Evolutionary conservation across 345 rosid genomes (phyloP).

Genomic region (Camelina hispida): DNA sequence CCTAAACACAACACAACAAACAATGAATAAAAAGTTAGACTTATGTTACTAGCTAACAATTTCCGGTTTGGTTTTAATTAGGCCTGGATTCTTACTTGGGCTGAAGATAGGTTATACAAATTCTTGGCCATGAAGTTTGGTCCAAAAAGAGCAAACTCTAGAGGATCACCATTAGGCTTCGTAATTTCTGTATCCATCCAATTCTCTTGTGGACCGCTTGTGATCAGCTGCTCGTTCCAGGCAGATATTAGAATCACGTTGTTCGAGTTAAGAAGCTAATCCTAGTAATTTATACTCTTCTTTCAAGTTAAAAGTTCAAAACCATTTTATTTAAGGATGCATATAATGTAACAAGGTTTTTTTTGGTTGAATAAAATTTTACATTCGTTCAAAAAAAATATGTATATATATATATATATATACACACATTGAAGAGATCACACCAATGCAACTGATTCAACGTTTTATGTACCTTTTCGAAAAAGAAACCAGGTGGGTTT

Average conservation of each 20-base stretch:
- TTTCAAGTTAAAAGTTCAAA: too few relatives aligned
- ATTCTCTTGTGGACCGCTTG: background rate
- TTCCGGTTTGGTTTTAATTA: background rate
- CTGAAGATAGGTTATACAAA: background rate
- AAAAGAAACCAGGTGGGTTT: conserved; percentile 38
- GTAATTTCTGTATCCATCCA: conserved; percentile 21
- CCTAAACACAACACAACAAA: conserved; percentile 17
- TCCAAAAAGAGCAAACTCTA: conserved; percentile 11
- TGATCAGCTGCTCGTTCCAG: background rate
- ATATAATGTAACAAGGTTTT: too few relatives aligned
- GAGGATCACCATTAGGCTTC: conserved; percentile 11
- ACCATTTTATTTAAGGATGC: too few relatives aligned
- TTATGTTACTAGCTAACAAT: background rate
- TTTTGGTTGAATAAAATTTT: too few relatives aligned
- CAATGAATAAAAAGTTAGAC: background rate
- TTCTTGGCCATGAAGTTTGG: conserved; percentile 10
- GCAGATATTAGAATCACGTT: background rate
- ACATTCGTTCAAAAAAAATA: too few relatives aligned
- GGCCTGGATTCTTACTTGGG: background rate
- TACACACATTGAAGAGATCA: background rate
- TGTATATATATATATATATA: too few relatives aligned
- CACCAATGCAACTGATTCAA: background rate
- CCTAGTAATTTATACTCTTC: too few relatives aligned
- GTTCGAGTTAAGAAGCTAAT: too few relatives aligned
- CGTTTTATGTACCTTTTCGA: conserved; percentile 14